Conservation (phyloP, 768 basidiomycete genomes). For the Tremella mesenterica region DNA sequence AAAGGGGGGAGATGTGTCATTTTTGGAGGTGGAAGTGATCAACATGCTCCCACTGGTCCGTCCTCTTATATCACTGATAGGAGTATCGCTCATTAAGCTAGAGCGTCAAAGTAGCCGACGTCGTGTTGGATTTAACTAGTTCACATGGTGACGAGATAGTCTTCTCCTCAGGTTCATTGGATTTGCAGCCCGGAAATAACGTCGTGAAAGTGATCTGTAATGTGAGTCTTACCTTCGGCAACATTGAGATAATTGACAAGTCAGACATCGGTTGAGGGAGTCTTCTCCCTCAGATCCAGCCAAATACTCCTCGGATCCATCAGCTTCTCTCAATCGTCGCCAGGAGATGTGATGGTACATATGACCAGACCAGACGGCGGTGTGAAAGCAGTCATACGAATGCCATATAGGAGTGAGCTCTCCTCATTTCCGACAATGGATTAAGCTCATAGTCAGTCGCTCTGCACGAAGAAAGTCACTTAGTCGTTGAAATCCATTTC, state of each 20-base stretch:
- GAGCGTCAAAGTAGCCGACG: conserved; percentile 57
- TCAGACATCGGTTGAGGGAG: conserved; percentile 7
- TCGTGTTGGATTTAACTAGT: conserved; percentile 59
- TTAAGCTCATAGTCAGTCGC: conserved; percentile 18
- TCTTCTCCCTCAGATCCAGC: not conserved
- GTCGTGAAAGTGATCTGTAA: not conserved
- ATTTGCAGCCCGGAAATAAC: not conserved
- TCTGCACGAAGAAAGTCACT: conserved; percentile 26
- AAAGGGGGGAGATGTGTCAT: conserved; percentile 60
- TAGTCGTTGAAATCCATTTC: conserved; percentile 33
- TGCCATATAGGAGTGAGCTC: conserved; percentile 35
- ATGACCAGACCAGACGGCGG: not conserved
- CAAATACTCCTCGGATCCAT: not conserved
- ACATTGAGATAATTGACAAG: not conserved
- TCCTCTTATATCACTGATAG: conserved; percentile 4
- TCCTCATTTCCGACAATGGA: not conserved
- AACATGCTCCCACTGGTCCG: conserved; percentile 72
- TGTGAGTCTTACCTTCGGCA: not conserved
- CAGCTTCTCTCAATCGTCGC: not conserved
- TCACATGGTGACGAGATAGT: not conserved
- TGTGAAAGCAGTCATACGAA: not conserved
- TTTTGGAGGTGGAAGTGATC: conserved; percentile 53
- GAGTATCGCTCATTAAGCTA: conserved; percentile 35
- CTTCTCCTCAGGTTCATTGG: not conserved
- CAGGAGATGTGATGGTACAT: not conserved